phyloP scores from a whole-genome alignment of 73 alveolate genomes.

The Paramecium pentaurelia region DNA sequence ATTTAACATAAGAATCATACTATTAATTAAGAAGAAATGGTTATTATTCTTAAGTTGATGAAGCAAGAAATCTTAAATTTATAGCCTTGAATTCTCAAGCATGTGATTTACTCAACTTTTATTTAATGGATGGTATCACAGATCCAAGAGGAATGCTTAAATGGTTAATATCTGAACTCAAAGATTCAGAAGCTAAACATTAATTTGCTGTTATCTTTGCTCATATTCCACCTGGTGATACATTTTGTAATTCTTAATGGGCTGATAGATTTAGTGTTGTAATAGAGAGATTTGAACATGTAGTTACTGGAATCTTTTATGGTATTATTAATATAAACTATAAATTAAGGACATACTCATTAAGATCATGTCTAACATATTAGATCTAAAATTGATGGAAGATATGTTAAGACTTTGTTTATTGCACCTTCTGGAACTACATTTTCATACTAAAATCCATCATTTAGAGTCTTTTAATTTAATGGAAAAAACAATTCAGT shows the following conservation, averaged over 20 bases:
- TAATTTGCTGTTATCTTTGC: constrained; percentile 79
- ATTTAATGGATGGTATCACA: constrained; percentile 73
- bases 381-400: constrained; percentile 69
- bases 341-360: constrained; percentile 76
- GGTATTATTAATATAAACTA: background rate
- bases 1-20: constrained; percentile 30
- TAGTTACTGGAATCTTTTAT: constrained; percentile 77
- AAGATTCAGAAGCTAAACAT: constrained; percentile 76
- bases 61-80: constrained; percentile 73
- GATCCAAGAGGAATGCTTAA: constrained; percentile 73
- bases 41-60: constrained; percentile 47
- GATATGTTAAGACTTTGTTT: constrained; percentile 68
- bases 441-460: constrained; percentile 78
- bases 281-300: constrained; percentile 85
- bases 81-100: constrained; percentile 79
- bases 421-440: constrained; percentile 83
- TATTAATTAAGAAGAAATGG: constrained; percentile 38
- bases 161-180: constrained; percentile 76
- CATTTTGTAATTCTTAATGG: constrained; percentile 75
- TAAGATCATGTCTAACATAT: constrained; percentile 74
- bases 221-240: constrained; percentile 74
- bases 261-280: constrained; percentile 73
- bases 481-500: constrained; percentile 69
- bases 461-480: constrained; percentile 78
- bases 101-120: constrained; percentile 77